phyloP scores from a whole-genome alignment of 2,329 filamentous ascomycete genomes.

The Cercospora sesami region DNA sequence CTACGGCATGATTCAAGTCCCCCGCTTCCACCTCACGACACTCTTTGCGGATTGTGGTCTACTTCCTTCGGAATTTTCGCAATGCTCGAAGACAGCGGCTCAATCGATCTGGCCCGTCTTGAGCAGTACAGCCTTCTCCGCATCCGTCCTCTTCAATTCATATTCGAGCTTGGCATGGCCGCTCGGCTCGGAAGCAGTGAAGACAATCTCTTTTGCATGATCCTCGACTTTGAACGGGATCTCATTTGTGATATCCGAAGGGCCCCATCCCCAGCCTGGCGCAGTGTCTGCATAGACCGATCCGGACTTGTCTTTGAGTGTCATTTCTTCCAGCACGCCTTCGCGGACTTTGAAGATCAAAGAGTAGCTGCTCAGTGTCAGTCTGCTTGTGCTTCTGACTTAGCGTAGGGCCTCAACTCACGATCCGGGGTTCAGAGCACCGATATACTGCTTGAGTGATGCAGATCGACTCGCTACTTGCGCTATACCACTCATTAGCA shows the following conservation, averaged over 20 bases:
- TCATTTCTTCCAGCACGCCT: constrained; percentile 3
- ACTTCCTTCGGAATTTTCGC: neutral
- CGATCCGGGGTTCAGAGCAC: neutral
- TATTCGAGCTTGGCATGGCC: neutral
- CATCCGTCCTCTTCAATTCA: constrained; percentile 5
- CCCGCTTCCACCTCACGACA: neutral
- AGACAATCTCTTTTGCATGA: neutral
- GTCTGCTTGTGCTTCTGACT: neutral
- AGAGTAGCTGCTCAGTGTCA: neutral
- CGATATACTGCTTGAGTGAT: neutral
- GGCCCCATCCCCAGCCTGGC: constrained; percentile 6
- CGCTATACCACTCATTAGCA: neutral
- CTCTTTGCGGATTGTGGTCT: neutral
- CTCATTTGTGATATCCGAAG: neutral
- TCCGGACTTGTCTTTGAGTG: neutral
- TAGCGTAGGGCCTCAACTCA: neutral
- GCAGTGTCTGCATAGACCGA: constrained; percentile 4
- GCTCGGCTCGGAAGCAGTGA: constrained; percentile 1
- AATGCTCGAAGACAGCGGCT: neutral
- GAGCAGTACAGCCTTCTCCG: neutral
- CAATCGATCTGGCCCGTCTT: neutral
- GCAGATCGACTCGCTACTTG: neutral
- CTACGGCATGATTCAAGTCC: neutral
- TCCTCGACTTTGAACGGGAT: neutral
- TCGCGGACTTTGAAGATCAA: neutral